phyloP scores from a whole-genome alignment of 345 rosid genomes.

The Salix purpurea region DNA sequence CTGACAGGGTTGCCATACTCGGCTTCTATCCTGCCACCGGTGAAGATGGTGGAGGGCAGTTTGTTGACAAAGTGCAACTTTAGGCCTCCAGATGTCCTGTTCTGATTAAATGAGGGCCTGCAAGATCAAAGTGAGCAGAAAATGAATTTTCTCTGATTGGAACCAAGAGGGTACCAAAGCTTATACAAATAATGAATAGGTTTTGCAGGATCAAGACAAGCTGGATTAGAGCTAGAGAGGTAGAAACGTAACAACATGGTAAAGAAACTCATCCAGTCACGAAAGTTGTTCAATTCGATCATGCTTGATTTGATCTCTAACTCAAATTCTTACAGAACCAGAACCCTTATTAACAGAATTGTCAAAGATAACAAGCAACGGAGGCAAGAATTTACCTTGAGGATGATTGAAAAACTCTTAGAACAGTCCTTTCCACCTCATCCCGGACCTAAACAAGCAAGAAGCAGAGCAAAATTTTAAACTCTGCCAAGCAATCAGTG shows the following conservation, averaged over 20 bases:
- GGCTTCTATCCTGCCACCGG: constrained; percentile 47
- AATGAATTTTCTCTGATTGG: not conserved
- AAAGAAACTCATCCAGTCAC: not conserved
- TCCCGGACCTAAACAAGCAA: constrained; percentile 23
- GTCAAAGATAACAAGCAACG: not conserved
- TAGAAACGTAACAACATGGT: not conserved
- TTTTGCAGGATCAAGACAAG: not conserved
- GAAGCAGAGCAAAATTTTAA: not conserved
- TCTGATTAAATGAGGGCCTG: constrained; percentile 30
- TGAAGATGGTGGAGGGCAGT: constrained; percentile 43
- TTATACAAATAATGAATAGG: not conserved
- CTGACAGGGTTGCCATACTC: constrained; percentile 40
- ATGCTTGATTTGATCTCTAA: not conserved
- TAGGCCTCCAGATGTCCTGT: constrained; percentile 29
- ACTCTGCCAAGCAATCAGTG: not conserved
- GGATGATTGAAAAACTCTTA: constrained; percentile 1
- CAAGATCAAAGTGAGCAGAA: not conserved
- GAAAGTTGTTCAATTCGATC: not conserved
- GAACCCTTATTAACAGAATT: not conserved
- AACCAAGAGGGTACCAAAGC: not conserved
- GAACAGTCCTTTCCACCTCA: constrained; percentile 15
- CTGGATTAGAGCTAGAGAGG: not conserved
- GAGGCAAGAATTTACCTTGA: constrained; percentile 16
- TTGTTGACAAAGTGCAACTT: constrained; percentile 42
- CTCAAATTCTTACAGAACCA: too few species aligned